phyloP scores from a whole-genome alignment of 345 rosid species.

The Brassica incana region DNA sequence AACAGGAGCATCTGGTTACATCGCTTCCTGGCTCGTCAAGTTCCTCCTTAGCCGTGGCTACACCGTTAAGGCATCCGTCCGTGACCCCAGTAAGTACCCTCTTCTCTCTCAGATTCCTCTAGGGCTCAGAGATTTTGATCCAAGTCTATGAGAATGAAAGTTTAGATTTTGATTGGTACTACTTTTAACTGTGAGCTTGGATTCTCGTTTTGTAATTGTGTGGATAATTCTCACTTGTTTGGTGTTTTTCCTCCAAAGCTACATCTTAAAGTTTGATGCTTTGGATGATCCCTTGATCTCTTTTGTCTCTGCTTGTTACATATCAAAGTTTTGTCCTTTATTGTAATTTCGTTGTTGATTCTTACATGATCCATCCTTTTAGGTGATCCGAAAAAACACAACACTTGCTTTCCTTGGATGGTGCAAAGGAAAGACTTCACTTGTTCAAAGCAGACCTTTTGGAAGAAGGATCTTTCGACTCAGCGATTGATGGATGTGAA shows the following conservation, averaged over 20 bases:
- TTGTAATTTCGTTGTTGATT: background rate
- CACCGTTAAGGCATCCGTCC: conserved; percentile 50
- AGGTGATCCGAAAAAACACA: conserved; percentile 73
- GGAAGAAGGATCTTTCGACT: conserved; percentile 77
- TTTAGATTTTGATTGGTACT: background rate
- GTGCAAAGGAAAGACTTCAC: conserved; percentile 73
- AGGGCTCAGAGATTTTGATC: background rate
- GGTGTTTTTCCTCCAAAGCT: background rate
- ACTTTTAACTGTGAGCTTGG: background rate
- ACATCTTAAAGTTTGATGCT: conserved; percentile 1
- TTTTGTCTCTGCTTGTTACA: conserved; percentile 4
- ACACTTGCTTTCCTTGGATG: conserved; percentile 64
- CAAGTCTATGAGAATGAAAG: background rate
- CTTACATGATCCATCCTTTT: background rate
- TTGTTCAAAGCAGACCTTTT: conserved; percentile 74
- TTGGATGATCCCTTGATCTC: background rate
- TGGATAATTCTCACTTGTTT: background rate
- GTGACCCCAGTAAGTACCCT: conserved; percentile 45
- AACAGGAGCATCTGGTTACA: conserved; percentile 56
- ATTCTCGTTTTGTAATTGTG: background rate
- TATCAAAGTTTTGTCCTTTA: background rate
- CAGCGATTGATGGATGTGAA: conserved; percentile 63
- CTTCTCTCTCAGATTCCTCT: conserved; percentile 3
- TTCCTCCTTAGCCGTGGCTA: conserved; percentile 49
- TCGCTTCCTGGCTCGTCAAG: conserved; percentile 56